Percentiles rank a stretch among this genome's conserved stretches.
Conservation (phyloP, 805 yeast genomes). For the Yarrowia sp. region DNA sequence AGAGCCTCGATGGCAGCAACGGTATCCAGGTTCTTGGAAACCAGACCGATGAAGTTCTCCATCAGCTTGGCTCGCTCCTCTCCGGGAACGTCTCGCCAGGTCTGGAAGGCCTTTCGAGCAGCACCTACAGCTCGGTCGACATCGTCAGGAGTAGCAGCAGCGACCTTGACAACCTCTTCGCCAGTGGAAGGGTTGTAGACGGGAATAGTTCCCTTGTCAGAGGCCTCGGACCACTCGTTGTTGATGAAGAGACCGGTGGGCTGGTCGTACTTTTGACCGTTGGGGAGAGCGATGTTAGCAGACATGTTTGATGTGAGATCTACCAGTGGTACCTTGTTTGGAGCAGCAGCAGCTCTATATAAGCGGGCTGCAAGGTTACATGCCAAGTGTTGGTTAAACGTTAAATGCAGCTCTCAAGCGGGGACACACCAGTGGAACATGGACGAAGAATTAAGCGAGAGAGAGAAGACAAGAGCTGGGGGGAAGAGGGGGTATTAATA, state of each 20-base stretch:
- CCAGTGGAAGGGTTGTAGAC: constrained; percentile 45
- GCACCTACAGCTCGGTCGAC: constrained; percentile 79
- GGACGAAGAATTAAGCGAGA: not conserved
- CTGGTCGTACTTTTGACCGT: constrained; percentile 63
- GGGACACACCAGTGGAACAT: not conserved
- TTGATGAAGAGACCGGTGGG: constrained; percentile 89
- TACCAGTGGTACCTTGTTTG: too few species aligned
- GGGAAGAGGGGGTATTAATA: not conserved
- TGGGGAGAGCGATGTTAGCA: constrained; percentile 55
- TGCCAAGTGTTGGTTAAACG: not conserved
- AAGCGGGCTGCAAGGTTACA: not conserved
- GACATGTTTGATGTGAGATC: constrained; percentile 30
- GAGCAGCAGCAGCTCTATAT: too few species aligned
- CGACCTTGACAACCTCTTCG: constrained; percentile 60
- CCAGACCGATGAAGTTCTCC: constrained; percentile 68
- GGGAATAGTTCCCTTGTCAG: constrained; percentile 46
- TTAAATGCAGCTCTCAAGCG: not conserved
- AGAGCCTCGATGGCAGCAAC: constrained; percentile 80
- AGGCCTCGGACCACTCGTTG: constrained; percentile 66
- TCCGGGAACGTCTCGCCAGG: constrained; percentile 72
- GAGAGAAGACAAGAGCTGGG: not conserved
- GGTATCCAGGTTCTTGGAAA: constrained; percentile 68
- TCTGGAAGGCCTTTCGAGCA: constrained; percentile 71
- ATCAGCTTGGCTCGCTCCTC: constrained; percentile 59
- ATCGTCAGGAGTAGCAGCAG: constrained; percentile 73